Conservation (phyloP, 164 flowering plant species). For the Stephania yunnanensis region DNA sequence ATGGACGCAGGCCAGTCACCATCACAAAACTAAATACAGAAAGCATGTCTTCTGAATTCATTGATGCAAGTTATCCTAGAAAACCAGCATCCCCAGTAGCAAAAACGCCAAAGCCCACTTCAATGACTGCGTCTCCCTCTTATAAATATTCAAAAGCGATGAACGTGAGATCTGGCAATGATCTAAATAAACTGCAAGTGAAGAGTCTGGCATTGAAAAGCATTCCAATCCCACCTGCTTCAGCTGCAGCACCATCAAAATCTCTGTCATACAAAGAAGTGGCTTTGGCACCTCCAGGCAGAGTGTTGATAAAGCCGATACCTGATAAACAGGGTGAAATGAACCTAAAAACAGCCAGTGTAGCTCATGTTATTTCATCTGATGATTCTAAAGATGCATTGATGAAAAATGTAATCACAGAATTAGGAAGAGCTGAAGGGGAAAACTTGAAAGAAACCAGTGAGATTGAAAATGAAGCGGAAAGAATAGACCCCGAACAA, state of each 20-base stretch:
- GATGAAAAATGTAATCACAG: constrained; percentile 9
- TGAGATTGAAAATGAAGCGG: constrained; percentile 24
- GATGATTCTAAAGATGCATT: constrained; percentile 31
- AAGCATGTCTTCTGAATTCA: constrained; percentile 21
- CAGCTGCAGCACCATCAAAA: constrained; percentile 50
- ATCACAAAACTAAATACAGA: constrained; percentile 42
- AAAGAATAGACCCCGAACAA: constrained; percentile 20
- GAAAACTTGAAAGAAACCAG: constrained; percentile 24
- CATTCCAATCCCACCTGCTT: constrained; percentile 26
- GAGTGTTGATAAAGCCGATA: constrained; percentile 46
- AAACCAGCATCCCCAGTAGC: constrained; percentile 29
- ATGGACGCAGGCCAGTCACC: constrained; percentile 33
- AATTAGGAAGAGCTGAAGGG: constrained; percentile 18
- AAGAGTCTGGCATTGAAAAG: constrained; percentile 23
- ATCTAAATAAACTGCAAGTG: constrained; percentile 25
- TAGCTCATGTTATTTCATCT: constrained; percentile 6
- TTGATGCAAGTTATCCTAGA: constrained; percentile 24
- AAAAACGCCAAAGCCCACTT: constrained; percentile 24
- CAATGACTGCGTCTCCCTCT: constrained; percentile 24
- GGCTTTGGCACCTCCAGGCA: constrained; percentile 78
- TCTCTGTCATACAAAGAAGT: constrained; percentile 86
- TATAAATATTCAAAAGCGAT: constrained; percentile 27
- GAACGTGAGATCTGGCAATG: constrained; percentile 22
- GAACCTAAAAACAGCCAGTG: constrained; percentile 26
- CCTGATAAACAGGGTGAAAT: constrained; percentile 39